Conservation (phyloP, 1,284 basidiomycete genomes). For the Psilocybe mexicana region DNA sequence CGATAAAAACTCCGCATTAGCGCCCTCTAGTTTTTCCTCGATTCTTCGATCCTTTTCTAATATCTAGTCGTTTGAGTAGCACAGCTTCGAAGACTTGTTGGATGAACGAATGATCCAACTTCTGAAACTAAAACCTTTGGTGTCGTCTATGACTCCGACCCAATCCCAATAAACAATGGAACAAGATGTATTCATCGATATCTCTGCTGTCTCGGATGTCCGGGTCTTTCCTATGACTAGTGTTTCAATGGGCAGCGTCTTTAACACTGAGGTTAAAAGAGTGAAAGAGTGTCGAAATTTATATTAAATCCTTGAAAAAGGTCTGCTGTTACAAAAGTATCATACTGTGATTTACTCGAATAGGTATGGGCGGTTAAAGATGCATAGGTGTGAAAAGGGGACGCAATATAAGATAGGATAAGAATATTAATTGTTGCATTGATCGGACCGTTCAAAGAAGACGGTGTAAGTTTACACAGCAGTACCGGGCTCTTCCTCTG, state of each 20-base stretch:
- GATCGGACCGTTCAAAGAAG: background rate
- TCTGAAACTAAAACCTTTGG: too few species aligned
- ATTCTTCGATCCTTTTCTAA: too few species aligned
- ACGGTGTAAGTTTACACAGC: background rate
- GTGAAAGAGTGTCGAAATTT: background rate
- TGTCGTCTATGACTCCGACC: too few species aligned
- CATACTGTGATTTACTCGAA: background rate
- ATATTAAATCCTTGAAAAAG: background rate
- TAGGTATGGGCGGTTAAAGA: background rate
- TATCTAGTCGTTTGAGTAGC: too few species aligned
- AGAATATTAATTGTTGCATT: background rate
- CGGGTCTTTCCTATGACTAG: too few species aligned
- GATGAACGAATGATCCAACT: too few species aligned
- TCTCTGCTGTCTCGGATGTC: too few species aligned
- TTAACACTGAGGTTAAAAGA: background rate
- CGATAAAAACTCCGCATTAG: background rate
- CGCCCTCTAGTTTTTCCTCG: too few species aligned
- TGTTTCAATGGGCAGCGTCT: background rate
- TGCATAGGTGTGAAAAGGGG: background rate
- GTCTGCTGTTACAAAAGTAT: background rate
- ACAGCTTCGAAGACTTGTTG: too few species aligned
- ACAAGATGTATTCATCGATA: too few species aligned
- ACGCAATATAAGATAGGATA: background rate
- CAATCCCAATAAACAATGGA: too few species aligned
- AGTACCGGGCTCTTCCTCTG: constrained; percentile 4